Base-by-base conservation (phyloP, 148 eudicot genomes). In the Silene latifolia region DNA sequence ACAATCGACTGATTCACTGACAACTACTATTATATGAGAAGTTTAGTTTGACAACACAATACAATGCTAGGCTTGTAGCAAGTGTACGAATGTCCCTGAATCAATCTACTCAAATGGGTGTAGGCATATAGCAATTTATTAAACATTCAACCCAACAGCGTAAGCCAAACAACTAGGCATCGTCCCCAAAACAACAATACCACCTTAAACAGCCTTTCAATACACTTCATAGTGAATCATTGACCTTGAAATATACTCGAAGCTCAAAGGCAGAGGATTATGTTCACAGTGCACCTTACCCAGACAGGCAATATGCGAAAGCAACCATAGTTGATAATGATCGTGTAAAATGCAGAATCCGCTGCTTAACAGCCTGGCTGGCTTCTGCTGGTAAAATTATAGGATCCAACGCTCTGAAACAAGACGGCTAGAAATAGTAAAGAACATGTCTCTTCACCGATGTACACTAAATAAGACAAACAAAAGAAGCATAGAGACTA, bases 321-420 rank as follows among this genome's bases (percentile, higher is more conserved):
- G 97, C 89, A 72, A 95, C 78, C 77, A 95, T 92, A 62, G 97
- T 90, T 72, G 98, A 90, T 83, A 95, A 86, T 19, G 98, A 87
- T 83, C 87, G 90, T 58, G 85, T 88, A 82, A 95, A 95, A 84
- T 74, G 89, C 80, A 95, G 69, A 75, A 95, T 84, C 54, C 98
- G 78, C 77, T 88, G 89, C 84, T 95, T 95, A 79, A 95, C 88
- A 82, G 87, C 78, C 82, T 89, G 91, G 82, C 93, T 83, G 73
- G 92, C 85, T 85, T 90, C 93, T 46, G 96, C 70, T 66, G 96
- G 93, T 78, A 95, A 79, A 61, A 86, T 83, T 51, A 92, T 56
- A 44, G 98, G 97, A 86, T 95, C 98, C 82, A 95, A 67, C 60
- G 86, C 84, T 78, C 98, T 95, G 89, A 62, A 71, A 80, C 5